Evolutionary conservation across 495 filamentous ascomycete genomes (phyloP).

Genomic region (Aspergillus taichungensis): DNA sequence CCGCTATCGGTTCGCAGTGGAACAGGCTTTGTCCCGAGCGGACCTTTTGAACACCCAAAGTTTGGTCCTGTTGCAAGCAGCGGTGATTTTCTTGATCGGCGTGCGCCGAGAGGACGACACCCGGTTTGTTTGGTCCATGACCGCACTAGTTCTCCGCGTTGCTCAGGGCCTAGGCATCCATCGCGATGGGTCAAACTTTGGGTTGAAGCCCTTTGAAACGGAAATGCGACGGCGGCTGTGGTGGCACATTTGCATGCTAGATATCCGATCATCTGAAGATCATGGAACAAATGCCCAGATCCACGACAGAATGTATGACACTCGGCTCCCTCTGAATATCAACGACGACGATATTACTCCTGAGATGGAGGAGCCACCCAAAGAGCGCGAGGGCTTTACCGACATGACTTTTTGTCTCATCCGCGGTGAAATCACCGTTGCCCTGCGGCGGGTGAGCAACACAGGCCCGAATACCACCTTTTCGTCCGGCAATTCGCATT

Average conservation of each 20-base stretch:
- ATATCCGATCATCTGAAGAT: slow-evolving; percentile 71
- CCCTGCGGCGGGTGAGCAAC: slow-evolving; percentile 34
- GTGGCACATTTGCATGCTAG: slow-evolving; percentile 73
- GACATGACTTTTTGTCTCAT: slow-evolving; percentile 77
- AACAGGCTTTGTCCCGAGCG: slow-evolving; percentile 69
- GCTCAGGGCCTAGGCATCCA: slow-evolving; percentile 75
- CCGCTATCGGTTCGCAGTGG: slow-evolving; percentile 69
- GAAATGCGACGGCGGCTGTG: slow-evolving; percentile 81
- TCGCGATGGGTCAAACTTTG: slow-evolving; percentile 66
- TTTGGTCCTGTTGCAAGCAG: slow-evolving; percentile 66
- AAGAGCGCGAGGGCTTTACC: slow-evolving; percentile 51
- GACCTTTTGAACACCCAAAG: slow-evolving; percentile 69
- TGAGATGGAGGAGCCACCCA: slow-evolving; percentile 50
- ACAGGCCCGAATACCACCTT: slow-evolving; percentile 18
- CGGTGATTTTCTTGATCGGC: slow-evolving; percentile 60
- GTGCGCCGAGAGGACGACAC: slow-evolving; percentile 59
- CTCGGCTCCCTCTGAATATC: slow-evolving; percentile 63
- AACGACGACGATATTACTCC: slow-evolving; percentile 71
- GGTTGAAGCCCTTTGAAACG: slow-evolving; percentile 64
- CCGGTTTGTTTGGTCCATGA: slow-evolving; percentile 59
- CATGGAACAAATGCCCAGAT: slow-evolving; percentile 75
- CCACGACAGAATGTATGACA: slow-evolving; percentile 62
- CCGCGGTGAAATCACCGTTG: slow-evolving; percentile 50
- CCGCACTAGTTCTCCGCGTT: slow-evolving; percentile 65
- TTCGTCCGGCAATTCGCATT: slow-evolving; percentile 11